Evolutionary conservation across 1,139 yeast genomes (phyloP).

Genomic region (Yamadazyma taylorii): DNA sequence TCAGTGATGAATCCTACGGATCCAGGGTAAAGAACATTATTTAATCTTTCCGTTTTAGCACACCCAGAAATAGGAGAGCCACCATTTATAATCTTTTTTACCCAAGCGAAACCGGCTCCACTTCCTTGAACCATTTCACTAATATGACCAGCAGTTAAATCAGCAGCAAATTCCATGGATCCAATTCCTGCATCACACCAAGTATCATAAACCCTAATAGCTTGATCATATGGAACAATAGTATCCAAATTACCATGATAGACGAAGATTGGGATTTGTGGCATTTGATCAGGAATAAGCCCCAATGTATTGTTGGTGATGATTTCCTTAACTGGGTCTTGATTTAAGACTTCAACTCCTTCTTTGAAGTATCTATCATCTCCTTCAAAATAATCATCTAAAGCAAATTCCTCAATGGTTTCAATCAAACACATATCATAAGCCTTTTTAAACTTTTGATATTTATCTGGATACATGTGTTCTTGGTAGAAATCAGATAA

Average conservation of each 20-base stretch:
- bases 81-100: constrained; percentile 21
- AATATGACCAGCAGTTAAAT: constrained; percentile 27
- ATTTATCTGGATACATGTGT: constrained; percentile 15
- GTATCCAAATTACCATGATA: constrained; percentile 33
- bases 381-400: constrained; percentile 18
- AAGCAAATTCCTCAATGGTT: constrained; percentile 14
- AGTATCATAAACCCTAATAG: constrained; percentile 25
- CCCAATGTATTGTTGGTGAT: constrained; percentile 25
- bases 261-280: constrained; percentile 34
- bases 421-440: constrained; percentile 17
- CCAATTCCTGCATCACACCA: constrained; percentile 34
- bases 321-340: constrained; percentile 15
- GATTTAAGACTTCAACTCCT: constrained; percentile 19
- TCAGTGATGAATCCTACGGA: constrained; percentile 4
- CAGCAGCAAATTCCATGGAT: constrained; percentile 31
- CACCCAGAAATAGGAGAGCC: constrained; percentile 29
- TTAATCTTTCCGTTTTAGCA: constrained; percentile 18
- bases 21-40: constrained; percentile 28
- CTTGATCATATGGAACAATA: constrained; percentile 28
- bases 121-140: constrained; percentile 26
- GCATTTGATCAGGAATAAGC: constrained; percentile 18
- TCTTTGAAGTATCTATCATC: constrained; percentile 15
- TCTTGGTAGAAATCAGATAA: constrained; percentile 11
- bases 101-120: constrained; percentile 33
- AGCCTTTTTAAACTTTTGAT: constrained; percentile 15